Evolutionary conservation across 345 rosid species (phyloP).

Genomic region (Dipteronia dyeriana): DNA sequence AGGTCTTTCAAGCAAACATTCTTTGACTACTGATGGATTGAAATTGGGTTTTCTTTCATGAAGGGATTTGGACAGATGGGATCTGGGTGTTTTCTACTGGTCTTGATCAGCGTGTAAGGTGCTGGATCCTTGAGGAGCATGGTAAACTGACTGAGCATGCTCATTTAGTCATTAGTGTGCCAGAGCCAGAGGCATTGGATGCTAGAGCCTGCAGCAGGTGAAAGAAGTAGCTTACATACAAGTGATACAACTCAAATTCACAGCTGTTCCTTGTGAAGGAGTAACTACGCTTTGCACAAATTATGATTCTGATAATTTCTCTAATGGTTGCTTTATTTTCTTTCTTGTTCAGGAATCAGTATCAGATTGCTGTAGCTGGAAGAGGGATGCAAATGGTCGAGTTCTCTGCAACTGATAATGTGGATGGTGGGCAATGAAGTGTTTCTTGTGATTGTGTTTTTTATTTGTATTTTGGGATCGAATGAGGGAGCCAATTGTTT

Average conservation of each 20-base stretch:
- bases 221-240: constrained; percentile 25
- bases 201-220: constrained; percentile 70
- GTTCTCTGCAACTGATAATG: constrained; percentile 31
- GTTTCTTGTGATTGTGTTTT: neutral
- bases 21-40: neutral
- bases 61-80: constrained; percentile 91
- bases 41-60: constrained; percentile 25
- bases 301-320: neutral
- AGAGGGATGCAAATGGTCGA: constrained; percentile 92
- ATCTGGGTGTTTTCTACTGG: constrained; percentile 94
- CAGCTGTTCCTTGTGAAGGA: neutral
- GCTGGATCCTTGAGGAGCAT: constrained; percentile 60
- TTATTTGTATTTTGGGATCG: neutral
- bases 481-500: constrained; percentile 4
- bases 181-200: constrained; percentile 89
- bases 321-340: neutral
- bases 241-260: neutral
- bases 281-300: neutral
- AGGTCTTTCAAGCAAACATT: constrained; percentile 3
- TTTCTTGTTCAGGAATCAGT: constrained; percentile 47
- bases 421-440: constrained; percentile 9
- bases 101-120: constrained; percentile 93
- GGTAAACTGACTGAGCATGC: constrained; percentile 53
- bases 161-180: constrained; percentile 66
- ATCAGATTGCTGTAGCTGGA: constrained; percentile 85